These are phyloP conservation scores for Megacollybia marginata DNA, from an alignment of 768 basidiomycete species.

Conservation along the genomic window DNA sequence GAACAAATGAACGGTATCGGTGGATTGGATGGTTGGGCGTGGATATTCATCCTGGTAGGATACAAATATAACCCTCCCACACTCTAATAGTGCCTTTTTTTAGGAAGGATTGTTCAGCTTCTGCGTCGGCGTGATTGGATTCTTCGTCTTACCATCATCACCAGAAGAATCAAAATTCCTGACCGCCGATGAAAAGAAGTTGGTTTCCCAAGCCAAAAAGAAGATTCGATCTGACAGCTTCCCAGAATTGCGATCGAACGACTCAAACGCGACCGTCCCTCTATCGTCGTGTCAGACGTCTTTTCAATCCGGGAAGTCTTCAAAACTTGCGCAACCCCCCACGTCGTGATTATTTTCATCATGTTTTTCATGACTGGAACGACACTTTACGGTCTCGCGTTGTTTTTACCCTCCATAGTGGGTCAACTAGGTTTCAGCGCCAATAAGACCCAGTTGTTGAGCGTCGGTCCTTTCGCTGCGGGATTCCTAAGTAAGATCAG, in stretches of 20 bases:
- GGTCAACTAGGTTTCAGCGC: slow-evolving; percentile 49
- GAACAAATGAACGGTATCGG: slow-evolving; percentile 50
- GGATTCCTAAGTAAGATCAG: slow-evolving; percentile 40
- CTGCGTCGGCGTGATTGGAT: slow-evolving; percentile 44
- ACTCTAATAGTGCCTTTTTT: too few species aligned
- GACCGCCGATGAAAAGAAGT: slow-evolving; percentile 38
- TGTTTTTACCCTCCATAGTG: slow-evolving; percentile 70
- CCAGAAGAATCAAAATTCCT: slow-evolving; percentile 44
- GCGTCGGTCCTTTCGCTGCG: slow-evolving; percentile 47
- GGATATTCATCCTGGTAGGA: slow-evolving; percentile 50
- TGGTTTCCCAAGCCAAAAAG: slow-evolving; percentile 35
- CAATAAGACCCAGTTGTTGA: slow-evolving; percentile 52
- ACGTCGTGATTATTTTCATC: slow-evolving; percentile 44
- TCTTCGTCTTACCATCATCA: slow-evolving; percentile 39
- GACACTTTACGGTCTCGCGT: slow-evolving; percentile 40
- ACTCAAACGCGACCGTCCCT: too few species aligned
- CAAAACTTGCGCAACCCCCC: slow-evolving; percentile 40
- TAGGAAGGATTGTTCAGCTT: slow-evolving; percentile 54
- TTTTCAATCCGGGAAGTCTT: slow-evolving; percentile 55
- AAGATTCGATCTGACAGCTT: slow-evolving; percentile 28
- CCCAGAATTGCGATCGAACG: slow-evolving; percentile 11
- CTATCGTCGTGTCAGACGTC: slow-evolving; percentile 15
- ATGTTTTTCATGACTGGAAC: slow-evolving; percentile 48
- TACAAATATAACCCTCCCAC: too few species aligned
- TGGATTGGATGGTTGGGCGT: slow-evolving; percentile 53